Base-by-base conservation (phyloP, 2,329 filamentous ascomycete species). In the Colletotrichum acutatum region DNA sequence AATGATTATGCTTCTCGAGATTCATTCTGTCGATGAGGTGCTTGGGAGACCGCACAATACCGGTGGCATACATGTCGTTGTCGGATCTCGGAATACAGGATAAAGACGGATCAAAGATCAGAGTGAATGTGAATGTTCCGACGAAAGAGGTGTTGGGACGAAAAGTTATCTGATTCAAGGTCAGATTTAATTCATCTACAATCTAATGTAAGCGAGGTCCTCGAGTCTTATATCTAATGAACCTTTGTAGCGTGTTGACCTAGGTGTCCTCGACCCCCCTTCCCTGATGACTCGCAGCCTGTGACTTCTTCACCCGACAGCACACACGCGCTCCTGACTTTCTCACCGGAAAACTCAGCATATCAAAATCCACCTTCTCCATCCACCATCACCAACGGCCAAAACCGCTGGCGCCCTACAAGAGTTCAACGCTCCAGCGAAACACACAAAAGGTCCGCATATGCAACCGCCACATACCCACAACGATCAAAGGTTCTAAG, bases 31-130 rank as follows among this genome's bases (percentile, higher is more conserved):
- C 28, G 22, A 66, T 11, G 42, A 22, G 49, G 53, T 26, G 69
- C 54, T 19, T 49, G 68, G 26, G 42, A 49, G 42, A 49, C n/a
- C 42, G 42, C 19, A 49, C 30, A 30, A 69, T 53, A 24, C 72
- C 64, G 5, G 69, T 72, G 49, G 71, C 71, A 32, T 72, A 69
- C 69, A 74, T 64, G 16, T 30, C 24, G 26, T 24, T 11, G 58
- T 12, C 14, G 14, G 2, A 12, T 12, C 9, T n/a, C 26, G 42
- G 42, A 19, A 14, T 24, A 54, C 3, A 16, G 28, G 11, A 28
- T 24, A 9, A 52, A 9, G 42, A 22, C 19, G n/a, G 14, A n/a
- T n/a, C 5, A 9, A 12, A 32, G 19, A 28, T 24, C 30, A 28
- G 22, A 12, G 14, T 42, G 16, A 52, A 24, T 12, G 16, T 4